A percentile compares a stretch with the other conserved stretches of the same genome.
These are phyloP conservation scores for Corylus avellana DNA, from an alignment of 306 rosid species.

Conservation along the genomic window DNA sequence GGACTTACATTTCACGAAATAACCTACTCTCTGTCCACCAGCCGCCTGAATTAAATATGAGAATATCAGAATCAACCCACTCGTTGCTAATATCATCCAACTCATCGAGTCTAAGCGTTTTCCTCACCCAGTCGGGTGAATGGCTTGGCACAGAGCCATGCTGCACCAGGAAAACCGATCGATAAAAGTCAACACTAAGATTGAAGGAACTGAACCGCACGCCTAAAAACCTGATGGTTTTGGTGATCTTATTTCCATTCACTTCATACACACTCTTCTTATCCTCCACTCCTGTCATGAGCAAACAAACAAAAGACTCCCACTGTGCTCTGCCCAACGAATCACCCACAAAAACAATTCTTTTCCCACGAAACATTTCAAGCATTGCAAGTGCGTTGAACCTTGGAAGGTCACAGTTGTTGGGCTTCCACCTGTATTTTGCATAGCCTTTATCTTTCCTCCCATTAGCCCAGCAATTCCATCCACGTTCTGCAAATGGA, in stretches of 20 bases:
- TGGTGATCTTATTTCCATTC: conserved; percentile 67
- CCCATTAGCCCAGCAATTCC: conserved; percentile 81
- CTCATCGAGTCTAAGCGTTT: conserved; percentile 60
- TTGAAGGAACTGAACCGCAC: conserved; percentile 55
- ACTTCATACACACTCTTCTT: conserved; percentile 76
- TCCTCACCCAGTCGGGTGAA: conserved; percentile 71
- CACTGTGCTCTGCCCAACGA: conserved; percentile 91
- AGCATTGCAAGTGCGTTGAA: conserved; percentile 51
- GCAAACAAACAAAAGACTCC: conserved; percentile 87
- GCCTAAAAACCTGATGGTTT: conserved; percentile 67
- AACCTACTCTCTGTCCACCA: conserved; percentile 89
- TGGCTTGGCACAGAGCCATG: conserved; percentile 48
- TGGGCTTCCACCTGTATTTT: conserved; percentile 89
- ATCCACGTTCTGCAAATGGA: conserved; percentile 76
- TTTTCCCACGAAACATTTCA: conserved; percentile 66
- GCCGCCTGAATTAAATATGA: conserved; percentile 82
- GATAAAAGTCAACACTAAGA: conserved; percentile 73
- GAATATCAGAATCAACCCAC: conserved; percentile 85
- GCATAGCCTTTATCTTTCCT: conserved; percentile 61
- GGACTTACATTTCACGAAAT: conserved; percentile 65
- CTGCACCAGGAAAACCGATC: conserved; percentile 77
- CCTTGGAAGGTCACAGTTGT: conserved; percentile 68
- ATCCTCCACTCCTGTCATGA: conserved; percentile 81
- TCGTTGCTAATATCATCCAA: conserved; percentile 73
- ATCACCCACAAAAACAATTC: conserved; percentile 88